Evolutionary conservation across 176 grass and related monocot species (phyloP).

Genomic region (Musa beccarii): DNA sequence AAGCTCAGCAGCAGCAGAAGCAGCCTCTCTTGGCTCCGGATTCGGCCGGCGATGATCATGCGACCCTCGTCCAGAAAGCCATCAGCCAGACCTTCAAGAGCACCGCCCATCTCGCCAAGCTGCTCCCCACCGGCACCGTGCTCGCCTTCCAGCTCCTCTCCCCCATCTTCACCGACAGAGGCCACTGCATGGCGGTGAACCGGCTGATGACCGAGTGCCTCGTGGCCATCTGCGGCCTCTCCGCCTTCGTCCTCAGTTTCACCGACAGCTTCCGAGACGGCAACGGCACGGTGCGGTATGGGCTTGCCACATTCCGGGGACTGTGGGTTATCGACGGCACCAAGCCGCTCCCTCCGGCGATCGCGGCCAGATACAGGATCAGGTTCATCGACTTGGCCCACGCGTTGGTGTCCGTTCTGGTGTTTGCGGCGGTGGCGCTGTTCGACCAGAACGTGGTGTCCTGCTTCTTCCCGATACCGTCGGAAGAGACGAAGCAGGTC

Average conservation of each 20-base stretch:
- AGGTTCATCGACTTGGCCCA: slow-evolving; percentile 60
- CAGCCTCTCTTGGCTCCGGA: slow-evolving; percentile 32
- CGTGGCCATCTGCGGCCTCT: slow-evolving; percentile 39
- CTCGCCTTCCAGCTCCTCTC: slow-evolving; percentile 55
- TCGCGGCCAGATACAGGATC: slow-evolving; percentile 37
- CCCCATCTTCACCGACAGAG: slow-evolving; percentile 43
- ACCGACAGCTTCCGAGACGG: slow-evolving; percentile 62
- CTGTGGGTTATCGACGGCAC: slow-evolving; percentile 57
- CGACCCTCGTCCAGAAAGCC: slow-evolving; percentile 37
- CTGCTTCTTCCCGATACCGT: slow-evolving; percentile 49
- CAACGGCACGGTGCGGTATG: slow-evolving; percentile 40
- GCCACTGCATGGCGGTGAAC: slow-evolving; percentile 29
- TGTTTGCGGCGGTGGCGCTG: slow-evolving; percentile 40
- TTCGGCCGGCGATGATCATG: slow-evolving; percentile 17
- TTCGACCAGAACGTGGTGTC: slow-evolving; percentile 58
- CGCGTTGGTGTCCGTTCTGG: slow-evolving; percentile 39
- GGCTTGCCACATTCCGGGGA: slow-evolving; percentile 47
- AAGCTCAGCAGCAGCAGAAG: slow-evolving; percentile 33
- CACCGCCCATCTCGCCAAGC: slow-evolving; percentile 54
- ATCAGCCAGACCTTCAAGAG: slow-evolving; percentile 50
- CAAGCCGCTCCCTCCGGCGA: slow-evolving; percentile 31
- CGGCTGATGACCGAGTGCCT: slow-evolving; percentile 42
- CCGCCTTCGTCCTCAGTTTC: slow-evolving; percentile 63
- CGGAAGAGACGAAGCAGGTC: slow-evolving; percentile 42
- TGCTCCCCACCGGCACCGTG: slow-evolving; percentile 65